Base-by-base conservation (phyloP, 148 eudicot genomes). In the Amaranthus palmeri region DNA sequence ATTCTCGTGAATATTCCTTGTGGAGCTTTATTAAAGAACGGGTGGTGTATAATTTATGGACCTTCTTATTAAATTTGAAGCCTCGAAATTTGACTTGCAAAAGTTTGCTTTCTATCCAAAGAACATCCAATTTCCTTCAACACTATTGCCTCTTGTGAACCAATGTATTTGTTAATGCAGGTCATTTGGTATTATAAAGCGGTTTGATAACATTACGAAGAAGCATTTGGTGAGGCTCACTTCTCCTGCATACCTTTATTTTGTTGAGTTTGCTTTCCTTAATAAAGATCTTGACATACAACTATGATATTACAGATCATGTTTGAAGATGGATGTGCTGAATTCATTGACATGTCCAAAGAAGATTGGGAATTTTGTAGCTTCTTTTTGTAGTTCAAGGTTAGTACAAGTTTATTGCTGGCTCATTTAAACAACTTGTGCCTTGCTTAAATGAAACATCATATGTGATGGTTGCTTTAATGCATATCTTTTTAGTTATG, bases 281-380 rank as follows among this genome's bases (percentile, higher is more conserved):
- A 49, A 66, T 54, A 11, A 44, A 17, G 61, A 51, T 45, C 36
- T 25, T 71, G 67, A 64, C 74, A 63, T 70, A 65, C 67, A 54
- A 47, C 25, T 49, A 14, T 53, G 43, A 9, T 47, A 67, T 10
- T 66, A 66, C 86, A 95, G 99, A 85, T 95, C 74, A 83, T 95
- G 99, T 92, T 86, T 75, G 97, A 90, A 78, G 91, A 90, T 67
- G 99, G 99, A 65, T 17, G 36, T 46, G 72, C 67, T 64, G 90
- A 86, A 78, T 79, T 77, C 64, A 80, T 95, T 69, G 97, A 95
- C 88, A 73, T 95, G 90, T 84, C 97, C 50, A 87, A 85, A 83
- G 92, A 86, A 78, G 92, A 87, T 55, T 95, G 99, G 99, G 97
- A 91, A 64, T 74, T 74, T 85, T 88, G 93, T 75, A 80, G 63